Conservation (phyloP, 2,329 filamentous ascomycete species). For the Diaporthe vexans region DNA sequence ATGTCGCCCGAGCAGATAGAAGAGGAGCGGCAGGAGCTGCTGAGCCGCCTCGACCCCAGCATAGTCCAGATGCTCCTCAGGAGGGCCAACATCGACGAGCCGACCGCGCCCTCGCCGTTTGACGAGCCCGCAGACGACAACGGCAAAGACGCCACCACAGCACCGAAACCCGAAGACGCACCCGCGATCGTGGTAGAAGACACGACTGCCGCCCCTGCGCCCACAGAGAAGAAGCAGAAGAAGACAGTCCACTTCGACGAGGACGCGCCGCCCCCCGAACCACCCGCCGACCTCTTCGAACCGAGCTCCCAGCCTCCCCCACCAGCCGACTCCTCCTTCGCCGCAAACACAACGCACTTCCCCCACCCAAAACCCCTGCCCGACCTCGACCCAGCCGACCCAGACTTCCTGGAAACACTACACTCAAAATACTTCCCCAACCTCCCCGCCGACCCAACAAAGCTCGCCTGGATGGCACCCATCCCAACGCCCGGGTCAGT, state of each 20-base stretch:
- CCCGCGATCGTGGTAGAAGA: slow-evolving; percentile 56
- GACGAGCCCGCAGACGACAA: slow-evolving; percentile 47
- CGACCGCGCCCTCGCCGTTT: slow-evolving; percentile 58
- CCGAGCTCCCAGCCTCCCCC: slow-evolving; percentile 33
- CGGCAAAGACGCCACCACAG: not conserved
- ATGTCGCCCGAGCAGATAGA: slow-evolving; percentile 90
- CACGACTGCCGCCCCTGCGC: slow-evolving; percentile 44
- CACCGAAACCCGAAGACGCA: slow-evolving; percentile 39
- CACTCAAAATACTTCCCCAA: slow-evolving; percentile 95
- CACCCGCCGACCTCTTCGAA: slow-evolving; percentile 57
- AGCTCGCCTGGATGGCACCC: slow-evolving; percentile 88
- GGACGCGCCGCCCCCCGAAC: slow-evolving; percentile 57
- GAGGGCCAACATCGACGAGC: slow-evolving; percentile 81
- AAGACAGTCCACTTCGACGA: slow-evolving; percentile 57
- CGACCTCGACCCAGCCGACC: slow-evolving; percentile 86
- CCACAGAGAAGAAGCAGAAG: slow-evolving; percentile 45
- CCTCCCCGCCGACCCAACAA: slow-evolving; percentile 84
- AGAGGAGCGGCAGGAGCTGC: slow-evolving; percentile 83
- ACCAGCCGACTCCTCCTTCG: slow-evolving; percentile 46
- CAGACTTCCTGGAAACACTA: slow-evolving; percentile 85
- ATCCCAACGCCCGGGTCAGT: slow-evolving; percentile 71
- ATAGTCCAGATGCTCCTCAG: slow-evolving; percentile 83
- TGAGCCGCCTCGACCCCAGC: slow-evolving; percentile 80
- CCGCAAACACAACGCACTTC: slow-evolving; percentile 70
- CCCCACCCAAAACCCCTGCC: slow-evolving; percentile 68